A percentile compares a stretch with the other conserved stretches of the same genome.
phyloP scores from a whole-genome alignment of 345 rosid genomes.

The Eucalyptus regnans region DNA sequence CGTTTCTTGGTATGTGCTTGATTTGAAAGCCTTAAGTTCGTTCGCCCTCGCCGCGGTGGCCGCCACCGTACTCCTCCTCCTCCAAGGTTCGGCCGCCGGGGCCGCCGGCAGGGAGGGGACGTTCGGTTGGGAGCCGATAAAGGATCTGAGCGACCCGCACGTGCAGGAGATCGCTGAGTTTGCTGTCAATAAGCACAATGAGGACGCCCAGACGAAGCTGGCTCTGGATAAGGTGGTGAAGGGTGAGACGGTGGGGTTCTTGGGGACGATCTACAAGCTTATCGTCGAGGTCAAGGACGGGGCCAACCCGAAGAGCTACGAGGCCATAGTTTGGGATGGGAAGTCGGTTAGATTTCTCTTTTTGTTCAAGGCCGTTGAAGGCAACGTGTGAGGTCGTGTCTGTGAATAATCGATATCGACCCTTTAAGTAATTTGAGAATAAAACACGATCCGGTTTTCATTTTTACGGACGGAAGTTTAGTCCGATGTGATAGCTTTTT shows the following conservation, averaged over 20 bases:
- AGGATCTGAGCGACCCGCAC: background rate
- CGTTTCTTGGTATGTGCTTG: no score
- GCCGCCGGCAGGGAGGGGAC: background rate
- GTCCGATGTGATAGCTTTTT: no score
- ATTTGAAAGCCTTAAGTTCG: no score
- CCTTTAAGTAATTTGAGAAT: background rate
- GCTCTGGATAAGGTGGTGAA: slow-evolving; percentile 10
- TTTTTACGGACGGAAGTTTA: no score
- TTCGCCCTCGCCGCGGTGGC: background rate
- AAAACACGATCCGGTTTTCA: no score
- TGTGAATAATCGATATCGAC: background rate
- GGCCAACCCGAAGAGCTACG: background rate
- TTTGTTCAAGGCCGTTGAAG: slow-evolving; percentile 15
- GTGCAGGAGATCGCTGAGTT: background rate
- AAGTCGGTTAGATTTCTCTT: slow-evolving; percentile 24
- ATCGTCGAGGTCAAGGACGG: slow-evolving; percentile 2
- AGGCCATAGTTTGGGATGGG: slow-evolving; percentile 42
- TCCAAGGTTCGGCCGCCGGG: background rate
- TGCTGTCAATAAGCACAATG: background rate
- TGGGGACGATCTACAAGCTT: slow-evolving; percentile 38
- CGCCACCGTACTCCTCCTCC: no score
- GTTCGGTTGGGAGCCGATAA: background rate
- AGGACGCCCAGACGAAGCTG: background rate
- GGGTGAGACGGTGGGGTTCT: slow-evolving; percentile 40
- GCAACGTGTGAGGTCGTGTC: background rate